A percentile compares a stretch with the other conserved stretches of the same genome.
phyloP scores from a whole-genome alignment of 352 stramenopile species.

The Sclerospora graminicola region DNA sequence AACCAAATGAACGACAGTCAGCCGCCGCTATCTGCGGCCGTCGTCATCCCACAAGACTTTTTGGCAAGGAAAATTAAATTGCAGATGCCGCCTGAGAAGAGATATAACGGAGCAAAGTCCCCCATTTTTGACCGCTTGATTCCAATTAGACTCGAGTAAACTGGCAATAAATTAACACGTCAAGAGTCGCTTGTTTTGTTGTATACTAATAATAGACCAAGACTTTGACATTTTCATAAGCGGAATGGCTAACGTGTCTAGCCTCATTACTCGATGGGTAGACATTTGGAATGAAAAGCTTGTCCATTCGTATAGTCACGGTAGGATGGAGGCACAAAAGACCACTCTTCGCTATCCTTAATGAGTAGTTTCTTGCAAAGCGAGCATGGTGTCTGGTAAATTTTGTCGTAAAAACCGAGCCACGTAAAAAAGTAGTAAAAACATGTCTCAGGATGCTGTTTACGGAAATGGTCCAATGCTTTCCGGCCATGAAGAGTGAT shows the following conservation, averaged over 20 bases:
- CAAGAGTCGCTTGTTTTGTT: too few species aligned
- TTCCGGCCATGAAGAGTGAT: constrained; percentile 68
- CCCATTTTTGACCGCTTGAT: constrained; percentile 38
- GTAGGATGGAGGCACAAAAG: constrained; percentile 77
- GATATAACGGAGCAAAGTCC: constrained; percentile 3
- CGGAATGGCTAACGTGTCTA: neutral
- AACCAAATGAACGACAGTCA: constrained; percentile 21
- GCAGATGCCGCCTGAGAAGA: constrained; percentile 12
- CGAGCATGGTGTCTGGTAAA: constrained; percentile 80
- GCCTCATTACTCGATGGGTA: constrained; percentile 37
- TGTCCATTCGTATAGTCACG: constrained; percentile 74
- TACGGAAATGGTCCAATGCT: constrained; percentile 73
- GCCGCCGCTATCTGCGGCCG: constrained; percentile 20
- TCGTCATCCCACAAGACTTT: constrained; percentile 39
- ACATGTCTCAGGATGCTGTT: constrained; percentile 76
- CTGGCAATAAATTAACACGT: constrained; percentile 1
- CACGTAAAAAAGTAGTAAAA: constrained; percentile 85
- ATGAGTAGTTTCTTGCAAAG: constrained; percentile 79
- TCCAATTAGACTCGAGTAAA: constrained; percentile 51
- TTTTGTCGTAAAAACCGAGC: constrained; percentile 82
- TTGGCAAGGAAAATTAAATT: constrained; percentile 31
- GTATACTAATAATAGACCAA: too few species aligned
- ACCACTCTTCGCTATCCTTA: constrained; percentile 74
- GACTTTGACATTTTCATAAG: too few species aligned
- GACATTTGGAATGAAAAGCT: constrained; percentile 78